Percentiles rank a stretch among this genome's conserved stretches.
Conservation (phyloP, 345 rosid genomes). For the Cardamine chenopodiifolia region DNA sequence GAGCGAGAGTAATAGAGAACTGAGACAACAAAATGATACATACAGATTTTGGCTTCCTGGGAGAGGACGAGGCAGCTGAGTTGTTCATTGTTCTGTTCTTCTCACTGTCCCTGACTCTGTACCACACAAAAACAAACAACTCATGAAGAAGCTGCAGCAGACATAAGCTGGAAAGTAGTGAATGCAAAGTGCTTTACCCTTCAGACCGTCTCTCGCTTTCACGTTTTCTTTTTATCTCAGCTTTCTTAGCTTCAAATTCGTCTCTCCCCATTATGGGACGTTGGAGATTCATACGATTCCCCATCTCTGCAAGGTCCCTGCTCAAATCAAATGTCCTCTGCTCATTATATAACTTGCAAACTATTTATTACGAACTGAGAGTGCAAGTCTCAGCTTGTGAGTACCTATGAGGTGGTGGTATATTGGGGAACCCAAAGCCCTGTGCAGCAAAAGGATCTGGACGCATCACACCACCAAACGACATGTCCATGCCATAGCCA, state of each 20-base stretch:
- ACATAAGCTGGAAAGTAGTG: neutral
- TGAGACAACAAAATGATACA: slow-evolving; percentile 41
- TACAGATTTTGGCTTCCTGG: slow-evolving; percentile 49
- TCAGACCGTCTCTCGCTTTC: slow-evolving; percentile 77
- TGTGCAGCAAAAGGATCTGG: slow-evolving; percentile 37
- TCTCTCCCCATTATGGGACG: slow-evolving; percentile 92
- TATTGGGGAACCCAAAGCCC: slow-evolving; percentile 41
- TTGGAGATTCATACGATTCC: slow-evolving; percentile 64
- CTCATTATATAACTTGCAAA: neutral
- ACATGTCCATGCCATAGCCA: slow-evolving; percentile 40
- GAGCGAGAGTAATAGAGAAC: neutral
- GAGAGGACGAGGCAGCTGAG: slow-evolving; percentile 59
- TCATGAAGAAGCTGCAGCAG: slow-evolving; percentile 6
- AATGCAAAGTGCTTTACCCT: slow-evolving; percentile 50
- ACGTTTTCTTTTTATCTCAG: slow-evolving; percentile 83
- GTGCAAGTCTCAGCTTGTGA: neutral
- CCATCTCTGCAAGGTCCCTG: slow-evolving; percentile 81
- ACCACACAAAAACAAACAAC: slow-evolving; percentile 16
- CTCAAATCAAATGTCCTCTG: neutral
- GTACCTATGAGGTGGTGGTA: slow-evolving; percentile 45
- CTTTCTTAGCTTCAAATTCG: slow-evolving; percentile 92
- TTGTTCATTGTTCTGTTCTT: slow-evolving; percentile 60
- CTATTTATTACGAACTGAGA: neutral
- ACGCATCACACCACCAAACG: slow-evolving; percentile 32
- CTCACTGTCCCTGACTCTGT: slow-evolving; percentile 57